Base-by-base conservation (phyloP, 495 filamentous ascomycete genomes). In the Lasiosphaeria ovina region DNA sequence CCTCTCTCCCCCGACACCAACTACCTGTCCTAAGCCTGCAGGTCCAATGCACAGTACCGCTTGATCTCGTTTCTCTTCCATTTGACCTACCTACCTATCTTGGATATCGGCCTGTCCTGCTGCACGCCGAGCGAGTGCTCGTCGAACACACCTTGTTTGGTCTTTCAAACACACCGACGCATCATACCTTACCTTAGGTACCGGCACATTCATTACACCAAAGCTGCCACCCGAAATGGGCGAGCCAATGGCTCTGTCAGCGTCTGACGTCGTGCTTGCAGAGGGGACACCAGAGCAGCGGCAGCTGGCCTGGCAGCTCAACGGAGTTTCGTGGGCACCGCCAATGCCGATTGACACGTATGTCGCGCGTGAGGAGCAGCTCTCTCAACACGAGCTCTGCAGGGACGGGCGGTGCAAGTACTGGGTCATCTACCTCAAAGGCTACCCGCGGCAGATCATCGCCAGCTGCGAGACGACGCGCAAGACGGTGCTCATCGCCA, bases 391-490 rank as follows among this genome's bases (percentile, higher is more conserved):
- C 54, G 68, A 70, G 3, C 74, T 91, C 17, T 86, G 81, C 35
- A 76, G 77, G 47, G 75, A 89, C 59, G 84, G 85, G 17, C 76
- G 76, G 0, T 72, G 90, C 35, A 87, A 80, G 14, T 83, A 80
- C 64, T 93, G 89, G 89, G 81, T 90, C 48, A 77, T 93, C 3
- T 81, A 88, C 12, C 82, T 89, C 63, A 66, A 61, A 49, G 69
- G 66, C 3, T 61, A 66, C 38, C 65, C 66, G 5, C 51, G 71
- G 9, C 75, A 79, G 0, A 81, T 96, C 49, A 83, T 96, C 3
- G 83, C 85, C 35, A 89, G 90, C 35, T 95, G 91, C 72, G 93
- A 97, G 71, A 85, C 86, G 3, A 86, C 90, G 51, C 81, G 80
- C 48, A 96, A 95, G 76, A 81, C 78, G 17, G 87, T 89, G 1